Base-by-base conservation (phyloP, 805 yeast species). In the Yarrowia keelungensis region DNA sequence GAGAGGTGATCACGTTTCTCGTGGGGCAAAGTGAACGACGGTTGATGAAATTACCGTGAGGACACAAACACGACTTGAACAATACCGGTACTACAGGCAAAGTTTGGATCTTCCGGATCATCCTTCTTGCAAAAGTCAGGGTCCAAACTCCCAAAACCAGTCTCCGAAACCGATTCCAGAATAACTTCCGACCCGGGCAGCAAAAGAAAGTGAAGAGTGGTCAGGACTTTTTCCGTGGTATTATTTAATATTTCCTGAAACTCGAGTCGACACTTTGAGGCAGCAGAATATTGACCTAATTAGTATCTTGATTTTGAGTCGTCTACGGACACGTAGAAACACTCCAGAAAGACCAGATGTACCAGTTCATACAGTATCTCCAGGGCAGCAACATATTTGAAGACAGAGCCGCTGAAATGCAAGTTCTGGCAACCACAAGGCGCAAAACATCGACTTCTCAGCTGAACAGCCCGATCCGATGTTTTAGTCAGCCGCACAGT, bases 111-210 rank as follows among this genome's bases (percentile, higher is more conserved):
- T 3, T 19, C 14, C 47, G 15, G 26, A 45, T 22, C n/a, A 22
- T 46, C 35, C 11, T n/a, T n/a, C 8, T 12, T 7, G 15, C 46
- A 16, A 38, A 53, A 36, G 16, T 53, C 58, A 53, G 58, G 58
- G 43, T 53, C 43, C 58, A 5, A 53, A 8, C 58, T 53, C 58
- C 56, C 56, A 51, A 50, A 15, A 36, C 16, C 19, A 32, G 19
- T 3, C 32, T 49, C 54, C 54, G 54, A 49, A 19, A 49, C 54
- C 39, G 54, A 49, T 49, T n/a, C 43, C 15, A 53, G 12, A 53
- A 53, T 53, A 38, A 53, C 58, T 16, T 53, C 58, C 58, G 58
- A 53, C n/a, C 58, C 58, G 58, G 11, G 26, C 9, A 38, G 15
- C 35, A 12, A 14, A 12, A 19, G 47, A 42, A 19, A 45, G 16